Evolutionary conservation across 371 early-diverging fungal genomes (phyloP).

Genomic region (Syncephalastrum contaminatum): DNA sequence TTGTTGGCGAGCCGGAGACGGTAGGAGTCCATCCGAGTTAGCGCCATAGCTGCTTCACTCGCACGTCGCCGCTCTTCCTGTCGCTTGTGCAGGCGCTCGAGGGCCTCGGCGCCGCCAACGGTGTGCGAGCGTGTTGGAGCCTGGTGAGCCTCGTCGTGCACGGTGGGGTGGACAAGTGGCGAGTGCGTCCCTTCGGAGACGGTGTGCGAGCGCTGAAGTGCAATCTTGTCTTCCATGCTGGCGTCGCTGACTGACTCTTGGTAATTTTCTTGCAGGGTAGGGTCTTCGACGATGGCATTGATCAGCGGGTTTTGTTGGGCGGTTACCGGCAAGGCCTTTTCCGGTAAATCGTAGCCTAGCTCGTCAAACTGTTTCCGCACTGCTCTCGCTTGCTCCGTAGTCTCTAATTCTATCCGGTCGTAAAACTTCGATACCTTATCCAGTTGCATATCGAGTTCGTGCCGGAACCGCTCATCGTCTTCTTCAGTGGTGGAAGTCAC

Average conservation of each 20-base stretch:
- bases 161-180: neutral
- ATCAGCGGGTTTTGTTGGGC: too few relatives aligned
- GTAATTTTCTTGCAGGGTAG: neutral
- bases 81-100: neutral
- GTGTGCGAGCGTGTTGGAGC: neutral
- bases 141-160: too few relatives aligned
- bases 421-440: conserved; percentile 21
- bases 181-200: neutral
- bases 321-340: neutral
- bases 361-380: conserved; percentile 8
- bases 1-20: conserved; percentile 5
- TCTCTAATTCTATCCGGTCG: conserved; percentile 7
- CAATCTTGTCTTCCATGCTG: neutral
- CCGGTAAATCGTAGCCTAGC: conserved; percentile 7
- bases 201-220: neutral
- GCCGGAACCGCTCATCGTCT: conserved; percentile 6
- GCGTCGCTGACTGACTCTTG: neutral
- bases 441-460: conserved; percentile 16
- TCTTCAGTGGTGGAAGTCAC: neutral
- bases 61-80: neutral
- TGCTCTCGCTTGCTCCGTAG: conserved; percentile 10
- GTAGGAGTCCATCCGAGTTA: conserved; percentile 4
- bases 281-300: neutral
- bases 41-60: neutral
- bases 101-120: neutral